phyloP scores from a whole-genome alignment of 1,284 basidiomycete species.

The Gomphus bonarii region DNA sequence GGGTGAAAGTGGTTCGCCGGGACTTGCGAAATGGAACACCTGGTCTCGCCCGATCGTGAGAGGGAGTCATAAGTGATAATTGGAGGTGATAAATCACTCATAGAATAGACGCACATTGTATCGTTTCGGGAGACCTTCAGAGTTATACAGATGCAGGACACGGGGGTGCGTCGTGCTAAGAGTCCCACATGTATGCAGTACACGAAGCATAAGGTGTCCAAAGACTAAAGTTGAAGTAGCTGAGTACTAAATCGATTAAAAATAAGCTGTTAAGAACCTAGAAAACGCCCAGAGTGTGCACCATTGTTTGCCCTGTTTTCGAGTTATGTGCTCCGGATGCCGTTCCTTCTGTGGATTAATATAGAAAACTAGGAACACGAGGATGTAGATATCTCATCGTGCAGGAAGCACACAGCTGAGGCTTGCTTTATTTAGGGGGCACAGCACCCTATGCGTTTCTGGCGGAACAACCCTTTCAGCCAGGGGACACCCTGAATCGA shows the following conservation, averaged over 20 bases:
- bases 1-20: background rate
- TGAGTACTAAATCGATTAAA: background rate
- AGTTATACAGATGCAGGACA: background rate
- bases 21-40: background rate
- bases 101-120: background rate
- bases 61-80: background rate
- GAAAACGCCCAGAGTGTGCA: background rate
- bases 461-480: background rate
- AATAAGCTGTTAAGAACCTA: background rate
- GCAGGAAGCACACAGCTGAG: background rate
- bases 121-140: background rate
- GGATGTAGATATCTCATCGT: background rate
- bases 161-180: background rate
- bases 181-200: background rate
- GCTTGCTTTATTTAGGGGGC: background rate
- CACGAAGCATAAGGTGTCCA: background rate
- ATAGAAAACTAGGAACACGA: background rate
- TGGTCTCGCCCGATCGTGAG: background rate
- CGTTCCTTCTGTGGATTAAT: background rate
- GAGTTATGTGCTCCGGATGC: background rate
- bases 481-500: background rate
- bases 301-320: background rate
- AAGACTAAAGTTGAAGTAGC: background rate
- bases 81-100: background rate
- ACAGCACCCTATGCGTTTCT: background rate